Evolutionary conservation across 2,329 filamentous ascomycete species (phyloP).

Genomic region (Clarireedia monteithiana): DNA sequence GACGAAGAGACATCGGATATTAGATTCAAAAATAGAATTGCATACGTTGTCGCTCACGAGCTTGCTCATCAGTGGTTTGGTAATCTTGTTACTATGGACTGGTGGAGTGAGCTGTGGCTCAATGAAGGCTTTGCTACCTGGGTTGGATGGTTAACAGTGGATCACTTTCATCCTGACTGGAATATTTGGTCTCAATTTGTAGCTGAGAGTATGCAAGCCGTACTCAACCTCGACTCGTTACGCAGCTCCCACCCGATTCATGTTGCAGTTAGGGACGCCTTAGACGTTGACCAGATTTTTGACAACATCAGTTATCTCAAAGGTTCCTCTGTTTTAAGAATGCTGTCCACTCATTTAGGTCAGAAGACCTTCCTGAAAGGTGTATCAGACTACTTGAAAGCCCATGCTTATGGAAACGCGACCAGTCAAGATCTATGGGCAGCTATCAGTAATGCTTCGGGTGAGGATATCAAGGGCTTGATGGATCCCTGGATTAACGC

Average conservation of each 20-base stretch:
- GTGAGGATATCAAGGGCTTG: constrained; percentile 74
- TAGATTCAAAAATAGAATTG: constrained; percentile 85
- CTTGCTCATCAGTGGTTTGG: constrained; percentile 96
- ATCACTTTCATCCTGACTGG: constrained; percentile 93
- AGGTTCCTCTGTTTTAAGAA: constrained; percentile 91
- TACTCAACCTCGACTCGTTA: constrained; percentile 82
- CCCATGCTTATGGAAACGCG: constrained; percentile 82
- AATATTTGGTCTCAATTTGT: constrained; percentile 97
- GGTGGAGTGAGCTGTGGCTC: constrained; percentile 90
- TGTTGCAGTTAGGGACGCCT: constrained; percentile 84
- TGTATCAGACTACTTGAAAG: constrained; percentile 81
- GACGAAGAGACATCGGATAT: constrained; percentile 88
- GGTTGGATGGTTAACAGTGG: constrained; percentile 75
- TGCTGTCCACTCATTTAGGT: constrained; percentile 87
- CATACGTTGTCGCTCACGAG: constrained; percentile 97
- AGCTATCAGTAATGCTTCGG: constrained; percentile 79
- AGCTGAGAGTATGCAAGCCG: constrained; percentile 86
- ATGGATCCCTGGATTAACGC: constrained; percentile 96
- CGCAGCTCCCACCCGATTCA: constrained; percentile 94
- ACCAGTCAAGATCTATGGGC: constrained; percentile 89
- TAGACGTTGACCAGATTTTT: constrained; percentile 97
- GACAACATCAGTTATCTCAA: constrained; percentile 96
- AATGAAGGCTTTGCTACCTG: constrained; percentile 97
- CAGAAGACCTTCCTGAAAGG: constrained; percentile 84
- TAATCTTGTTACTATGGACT: constrained; percentile 93